These are phyloP conservation scores for Yamadazyma atmosphaerica DNA, from an alignment of 1,139 yeast genomes.

Conservation along the genomic window DNA sequence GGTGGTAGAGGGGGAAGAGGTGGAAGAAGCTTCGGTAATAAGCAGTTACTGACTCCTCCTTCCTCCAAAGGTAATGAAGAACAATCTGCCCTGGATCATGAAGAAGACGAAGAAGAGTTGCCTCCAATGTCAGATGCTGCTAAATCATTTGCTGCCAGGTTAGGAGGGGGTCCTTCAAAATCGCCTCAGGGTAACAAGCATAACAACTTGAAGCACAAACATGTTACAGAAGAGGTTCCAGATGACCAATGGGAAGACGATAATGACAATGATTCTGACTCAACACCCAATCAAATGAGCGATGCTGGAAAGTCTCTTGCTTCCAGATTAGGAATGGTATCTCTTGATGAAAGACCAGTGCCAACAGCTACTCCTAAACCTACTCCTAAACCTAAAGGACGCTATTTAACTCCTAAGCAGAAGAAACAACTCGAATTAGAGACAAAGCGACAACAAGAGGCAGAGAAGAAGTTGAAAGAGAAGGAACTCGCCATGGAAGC, in stretches of 20 bases:
- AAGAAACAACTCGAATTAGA: constrained; percentile 7
- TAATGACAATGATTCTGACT: constrained; percentile 5
- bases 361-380: not conserved
- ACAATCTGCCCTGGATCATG: not conserved
- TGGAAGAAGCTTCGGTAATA: not conserved
- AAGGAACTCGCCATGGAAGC: constrained; percentile 11
- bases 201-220: not conserved
- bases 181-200: not conserved
- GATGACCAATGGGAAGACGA: constrained; percentile 3
- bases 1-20: no score
- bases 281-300: constrained; percentile 22
- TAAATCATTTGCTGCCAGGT: constrained; percentile 26
- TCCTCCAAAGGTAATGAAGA: constrained; percentile 8
- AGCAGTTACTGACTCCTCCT: constrained; percentile 10
- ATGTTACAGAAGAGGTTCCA: not conserved
- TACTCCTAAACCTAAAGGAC: constrained; percentile 1
- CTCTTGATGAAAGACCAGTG: constrained; percentile 1
- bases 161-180: constrained; percentile 14
- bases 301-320: constrained; percentile 30
- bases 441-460: constrained; percentile 10
- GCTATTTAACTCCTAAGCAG: constrained; percentile 13
- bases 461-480: constrained; percentile 11
- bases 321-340: constrained; percentile 21
- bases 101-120: constrained; percentile 13
- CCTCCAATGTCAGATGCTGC: constrained; percentile 30